Conservation (phyloP, 2,329 filamentous ascomycete species). For the Colletotrichum sojae region DNA sequence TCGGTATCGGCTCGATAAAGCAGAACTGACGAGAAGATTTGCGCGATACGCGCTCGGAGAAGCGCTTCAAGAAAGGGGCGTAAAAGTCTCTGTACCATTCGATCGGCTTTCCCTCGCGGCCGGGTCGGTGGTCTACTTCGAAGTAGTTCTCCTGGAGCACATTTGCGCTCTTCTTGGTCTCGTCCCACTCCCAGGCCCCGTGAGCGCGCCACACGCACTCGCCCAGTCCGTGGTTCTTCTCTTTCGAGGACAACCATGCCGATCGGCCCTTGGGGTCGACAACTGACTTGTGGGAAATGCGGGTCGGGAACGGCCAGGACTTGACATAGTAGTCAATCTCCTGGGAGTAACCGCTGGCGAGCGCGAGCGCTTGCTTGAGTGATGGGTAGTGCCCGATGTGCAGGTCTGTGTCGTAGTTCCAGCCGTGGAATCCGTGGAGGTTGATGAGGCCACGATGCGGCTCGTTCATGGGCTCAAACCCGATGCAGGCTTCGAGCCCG, state of each 20-base stretch:
- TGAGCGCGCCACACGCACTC: constrained; percentile 57
- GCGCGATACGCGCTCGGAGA: constrained; percentile 52
- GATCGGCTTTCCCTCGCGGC: constrained; percentile 50
- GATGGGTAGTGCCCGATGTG: constrained; percentile 58
- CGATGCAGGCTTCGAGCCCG: constrained; percentile 53
- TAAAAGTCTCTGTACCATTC: constrained; percentile 61
- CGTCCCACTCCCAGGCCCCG: constrained; percentile 55
- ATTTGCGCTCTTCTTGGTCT: constrained; percentile 46
- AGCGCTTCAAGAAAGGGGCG: constrained; percentile 55
- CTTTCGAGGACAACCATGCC: constrained; percentile 48
- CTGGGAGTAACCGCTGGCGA: constrained; percentile 56
- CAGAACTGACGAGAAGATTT: constrained; percentile 49
- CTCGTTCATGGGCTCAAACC: constrained; percentile 60
- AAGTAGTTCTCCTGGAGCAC: constrained; percentile 53
- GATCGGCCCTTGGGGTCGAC: constrained; percentile 55
- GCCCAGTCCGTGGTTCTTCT: constrained; percentile 47
- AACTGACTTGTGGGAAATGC: constrained; percentile 51
- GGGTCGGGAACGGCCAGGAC: constrained; percentile 58
- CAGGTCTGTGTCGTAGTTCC: constrained; percentile 59
- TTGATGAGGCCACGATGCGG: constrained; percentile 58
- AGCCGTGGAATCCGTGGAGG: constrained; percentile 54
- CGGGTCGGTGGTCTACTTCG: constrained; percentile 54
- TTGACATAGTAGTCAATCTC: constrained; percentile 56
- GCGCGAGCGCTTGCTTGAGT: constrained; percentile 54
- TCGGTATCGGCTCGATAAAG: constrained; percentile 58